Evolutionary conservation across 23 red algal genomes (phyloP).

Genomic region (Chondrus crispus): DNA sequence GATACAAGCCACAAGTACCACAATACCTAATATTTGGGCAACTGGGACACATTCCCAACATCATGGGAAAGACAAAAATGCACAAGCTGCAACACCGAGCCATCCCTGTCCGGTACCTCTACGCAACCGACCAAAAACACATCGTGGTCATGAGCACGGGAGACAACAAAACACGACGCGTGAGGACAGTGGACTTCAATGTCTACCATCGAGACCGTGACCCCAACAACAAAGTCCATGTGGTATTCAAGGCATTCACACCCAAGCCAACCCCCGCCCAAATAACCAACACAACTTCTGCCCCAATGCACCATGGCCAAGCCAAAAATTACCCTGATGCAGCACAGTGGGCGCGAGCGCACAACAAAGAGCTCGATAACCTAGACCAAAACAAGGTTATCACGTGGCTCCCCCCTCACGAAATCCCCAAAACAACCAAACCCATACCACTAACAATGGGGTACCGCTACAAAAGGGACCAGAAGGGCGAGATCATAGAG

Average conservation of each 20-base stretch:
- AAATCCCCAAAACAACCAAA: background rate
- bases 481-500: background rate
- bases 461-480: background rate
- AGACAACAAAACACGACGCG: background rate
- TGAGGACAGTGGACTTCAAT: constrained; percentile 13
- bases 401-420: background rate
- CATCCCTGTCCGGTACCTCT: background rate
- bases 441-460: background rate
- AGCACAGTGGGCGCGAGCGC: background rate
- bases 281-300: background rate
- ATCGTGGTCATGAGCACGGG: background rate
- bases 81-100: background rate
- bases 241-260: background rate
- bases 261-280: background rate
- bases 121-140: background rate
- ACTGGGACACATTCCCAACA: background rate
- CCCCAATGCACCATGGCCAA: too few species aligned
- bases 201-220: background rate
- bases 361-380: background rate
- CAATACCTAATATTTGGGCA: background rate
- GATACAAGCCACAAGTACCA: background rate
- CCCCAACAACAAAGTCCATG: background rate
- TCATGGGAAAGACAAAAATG: background rate
- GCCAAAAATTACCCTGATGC: background rate
- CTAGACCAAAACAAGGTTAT: background rate